Base-by-base conservation (phyloP, 1,139 yeast species). In the Pneumocystis murina region DNA sequence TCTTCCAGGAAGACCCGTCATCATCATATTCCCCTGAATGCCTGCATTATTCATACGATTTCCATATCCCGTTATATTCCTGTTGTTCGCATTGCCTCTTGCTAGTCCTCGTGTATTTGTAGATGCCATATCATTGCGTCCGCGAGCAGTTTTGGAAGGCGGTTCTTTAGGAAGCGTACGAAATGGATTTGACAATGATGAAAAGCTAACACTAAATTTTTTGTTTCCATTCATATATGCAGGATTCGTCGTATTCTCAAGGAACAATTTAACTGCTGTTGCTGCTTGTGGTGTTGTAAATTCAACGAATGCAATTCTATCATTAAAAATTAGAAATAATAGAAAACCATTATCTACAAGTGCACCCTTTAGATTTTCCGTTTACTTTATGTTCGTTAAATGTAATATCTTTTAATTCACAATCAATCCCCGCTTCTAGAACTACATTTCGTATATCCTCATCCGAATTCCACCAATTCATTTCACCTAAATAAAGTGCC, bases 401-500 rank as follows among this genome's bases (percentile, higher is more conserved):
- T 2, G 72, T 67, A 1, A 73, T 70, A 16, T 64, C 66, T 59
- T 67, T 68, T 16, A 73, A 61, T 28, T 67, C 67, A 8, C 64
- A 65, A 58, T 72, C 75, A 12, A 62, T 63, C 12, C 65, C 67
- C 10, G 70, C 69, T 39, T 68, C 71, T 10, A 69, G 73, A 0
- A 70, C 71, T 69, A 72, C 71, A 2, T 71, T 73, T 14, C 75
- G 68, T 12, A 72, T 71, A n/a, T 72, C 73, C 61, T 73, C 75
- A 62, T 73, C 75, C 14, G 68, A 69, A 6, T 70, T 69, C 74
- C 73, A 72, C 75, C 75, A 73, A 59, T 72, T 71, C 35, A 73
- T 64, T 24, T 72, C 71, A 33, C 66, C 63, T 39, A 72, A 67
- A 30, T 66, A 54, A 39, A 72, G 63, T 6, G 72, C 71, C 2